Evolutionary conservation across 371 early-diverging fungal genomes (phyloP).

Genomic region (Saksenaea vasiformis): DNA sequence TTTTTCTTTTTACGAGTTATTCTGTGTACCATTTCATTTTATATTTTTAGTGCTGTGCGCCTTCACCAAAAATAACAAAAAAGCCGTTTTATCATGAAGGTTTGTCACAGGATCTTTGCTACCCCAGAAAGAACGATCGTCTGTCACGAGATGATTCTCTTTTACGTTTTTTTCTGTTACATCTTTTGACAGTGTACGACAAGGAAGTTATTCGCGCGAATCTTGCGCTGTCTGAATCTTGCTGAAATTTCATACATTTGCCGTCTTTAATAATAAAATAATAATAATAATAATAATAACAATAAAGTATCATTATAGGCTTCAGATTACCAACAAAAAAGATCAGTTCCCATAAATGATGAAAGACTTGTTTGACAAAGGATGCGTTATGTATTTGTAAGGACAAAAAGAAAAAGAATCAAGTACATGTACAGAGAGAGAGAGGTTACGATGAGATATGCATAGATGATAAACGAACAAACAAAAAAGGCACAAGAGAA

Average conservation of each 20-base stretch:
- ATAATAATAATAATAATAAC: too few relatives aligned
- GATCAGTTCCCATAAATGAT: not conserved
- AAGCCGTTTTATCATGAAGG: too few relatives aligned
- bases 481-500: not conserved
- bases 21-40: not conserved
- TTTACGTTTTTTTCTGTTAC: too few relatives aligned
- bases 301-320: too few relatives aligned
- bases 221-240: not conserved
- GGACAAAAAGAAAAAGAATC: not conserved
- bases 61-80: not conserved
- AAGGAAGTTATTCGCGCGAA: too few relatives aligned
- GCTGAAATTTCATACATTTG: not conserved
- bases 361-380: not conserved
- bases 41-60: not conserved
- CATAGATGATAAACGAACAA: not conserved
- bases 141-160: too few relatives aligned
- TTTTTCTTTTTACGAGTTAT: not conserved
- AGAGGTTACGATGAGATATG: not conserved
- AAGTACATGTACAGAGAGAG: not conserved
- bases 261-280: too few relatives aligned
- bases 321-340: not conserved
- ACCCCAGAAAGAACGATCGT: too few relatives aligned
- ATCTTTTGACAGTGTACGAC: too few relatives aligned
- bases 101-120: too few relatives aligned
- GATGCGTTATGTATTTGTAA: slow-evolving; percentile 1